These are phyloP conservation scores for Epichloe bromicola DNA, from an alignment of 2,329 filamentous ascomycete genomes.

Conservation along the genomic window DNA sequence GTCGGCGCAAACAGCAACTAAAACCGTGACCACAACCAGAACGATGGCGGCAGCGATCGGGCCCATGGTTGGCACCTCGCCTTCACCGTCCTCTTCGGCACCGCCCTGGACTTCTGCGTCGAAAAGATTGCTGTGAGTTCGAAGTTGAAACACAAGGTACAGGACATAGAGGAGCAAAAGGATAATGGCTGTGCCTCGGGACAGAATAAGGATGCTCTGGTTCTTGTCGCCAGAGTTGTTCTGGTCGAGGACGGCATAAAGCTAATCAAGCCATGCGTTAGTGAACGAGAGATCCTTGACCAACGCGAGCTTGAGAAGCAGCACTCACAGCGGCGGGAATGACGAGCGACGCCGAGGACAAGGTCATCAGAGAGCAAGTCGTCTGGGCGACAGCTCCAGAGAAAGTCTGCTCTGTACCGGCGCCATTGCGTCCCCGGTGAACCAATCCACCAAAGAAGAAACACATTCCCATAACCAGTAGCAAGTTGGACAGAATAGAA, in stretches of 20 bases:
- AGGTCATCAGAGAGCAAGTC: constrained; percentile 60
- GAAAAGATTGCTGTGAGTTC: constrained; percentile 61
- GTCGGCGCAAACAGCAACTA: constrained; percentile 63
- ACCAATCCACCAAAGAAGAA: constrained; percentile 63
- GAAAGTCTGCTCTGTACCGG: constrained; percentile 55
- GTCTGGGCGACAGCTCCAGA: constrained; percentile 68
- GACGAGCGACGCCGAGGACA: constrained; percentile 65
- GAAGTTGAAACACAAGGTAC: constrained; percentile 68
- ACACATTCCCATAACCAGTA: constrained; percentile 74
- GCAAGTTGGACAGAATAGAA: constrained; percentile 85
- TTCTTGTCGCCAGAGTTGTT: constrained; percentile 26
- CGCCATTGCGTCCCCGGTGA: constrained; percentile 42
- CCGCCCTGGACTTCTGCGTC: constrained; percentile 38
- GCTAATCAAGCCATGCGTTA: constrained; percentile 21
- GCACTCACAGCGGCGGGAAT: constrained; percentile 53
- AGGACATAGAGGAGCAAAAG: constrained; percentile 62
- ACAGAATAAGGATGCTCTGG: constrained; percentile 54
- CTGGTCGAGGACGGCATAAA: constrained; percentile 51
- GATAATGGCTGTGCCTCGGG: constrained; percentile 64
- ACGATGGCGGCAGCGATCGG: constrained; percentile 52
- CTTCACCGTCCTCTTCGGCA: constrained; percentile 28
- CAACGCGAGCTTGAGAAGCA: too few species aligned
- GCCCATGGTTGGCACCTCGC: constrained; percentile 40
- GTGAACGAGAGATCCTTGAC: neutral
- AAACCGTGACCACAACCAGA: constrained; percentile 54